A percentile compares a stretch with the other conserved stretches of the same genome.
Evolutionary conservation across 495 filamentous ascomycete genomes (phyloP).

Genomic region (Aspergillus steynii): DNA sequence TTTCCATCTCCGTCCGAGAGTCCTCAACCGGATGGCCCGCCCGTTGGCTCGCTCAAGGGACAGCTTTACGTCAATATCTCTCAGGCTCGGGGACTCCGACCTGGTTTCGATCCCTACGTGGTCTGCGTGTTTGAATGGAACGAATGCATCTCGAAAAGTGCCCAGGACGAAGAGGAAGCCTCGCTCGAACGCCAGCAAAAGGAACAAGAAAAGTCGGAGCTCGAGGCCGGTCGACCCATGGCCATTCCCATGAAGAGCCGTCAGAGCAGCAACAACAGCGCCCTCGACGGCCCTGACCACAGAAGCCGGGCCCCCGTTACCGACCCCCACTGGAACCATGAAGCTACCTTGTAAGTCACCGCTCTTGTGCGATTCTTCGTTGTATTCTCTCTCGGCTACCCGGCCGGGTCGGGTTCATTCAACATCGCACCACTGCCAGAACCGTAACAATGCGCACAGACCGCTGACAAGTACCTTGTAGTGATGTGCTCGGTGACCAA

Average conservation of each 20-base stretch:
- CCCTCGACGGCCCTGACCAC: slow-evolving; percentile 67
- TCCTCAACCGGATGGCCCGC: slow-evolving; percentile 47
- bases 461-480: slow-evolving; percentile 31
- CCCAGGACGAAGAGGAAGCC: slow-evolving; percentile 57
- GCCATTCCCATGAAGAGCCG: slow-evolving; percentile 94
- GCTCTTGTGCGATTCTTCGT: slow-evolving; percentile 6
- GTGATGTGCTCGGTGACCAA: slow-evolving; percentile 91
- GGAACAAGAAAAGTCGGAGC: slow-evolving; percentile 61
- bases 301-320: slow-evolving; percentile 70
- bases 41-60: slow-evolving; percentile 77
- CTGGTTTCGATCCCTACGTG: slow-evolving; percentile 86
- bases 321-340: slow-evolving; percentile 92
- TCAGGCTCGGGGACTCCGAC: slow-evolving; percentile 78
- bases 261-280: slow-evolving; percentile 90
- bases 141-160: slow-evolving; percentile 89
- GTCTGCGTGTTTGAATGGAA: slow-evolving; percentile 96
- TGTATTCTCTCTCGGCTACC: no score
- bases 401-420: no score
- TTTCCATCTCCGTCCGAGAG: slow-evolving; percentile 34
- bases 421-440: no score
- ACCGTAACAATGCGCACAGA: background rate
- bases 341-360: slow-evolving; percentile 81
- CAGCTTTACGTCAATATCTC: slow-evolving; percentile 86
- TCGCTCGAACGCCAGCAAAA: slow-evolving; percentile 34
- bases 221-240: slow-evolving; percentile 79